phyloP scores from a whole-genome alignment of 2,329 filamentous ascomycete genomes.

The Verticillium dahliae region DNA sequence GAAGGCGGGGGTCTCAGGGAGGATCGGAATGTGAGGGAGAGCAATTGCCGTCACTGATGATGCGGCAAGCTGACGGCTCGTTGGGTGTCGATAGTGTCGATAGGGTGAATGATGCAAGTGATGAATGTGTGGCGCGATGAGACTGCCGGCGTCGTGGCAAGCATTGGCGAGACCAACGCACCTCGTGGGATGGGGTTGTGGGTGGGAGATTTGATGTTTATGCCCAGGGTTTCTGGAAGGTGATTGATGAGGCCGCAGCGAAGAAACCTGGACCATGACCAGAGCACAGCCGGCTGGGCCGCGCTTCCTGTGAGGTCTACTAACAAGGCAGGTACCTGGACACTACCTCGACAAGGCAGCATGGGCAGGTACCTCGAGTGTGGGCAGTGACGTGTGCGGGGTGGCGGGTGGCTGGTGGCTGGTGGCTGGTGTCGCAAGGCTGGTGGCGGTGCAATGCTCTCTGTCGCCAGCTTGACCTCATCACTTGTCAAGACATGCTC shows the following conservation, averaged over 20 bases:
- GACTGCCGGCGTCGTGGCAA: neutral
- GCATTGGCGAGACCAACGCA: constrained; percentile 1
- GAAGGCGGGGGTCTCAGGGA: neutral
- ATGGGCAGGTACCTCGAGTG: neutral
- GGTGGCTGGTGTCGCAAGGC: constrained; percentile 5
- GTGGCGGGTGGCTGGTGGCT: constrained; percentile 9
- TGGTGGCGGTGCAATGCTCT: constrained; percentile 12
- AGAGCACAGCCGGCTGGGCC: neutral
- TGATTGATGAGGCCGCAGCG: neutral
- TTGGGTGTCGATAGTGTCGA: neutral
- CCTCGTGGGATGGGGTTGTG: constrained; percentile 1
- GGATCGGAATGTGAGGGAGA: constrained; percentile 3
- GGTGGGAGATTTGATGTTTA: constrained; percentile 11
- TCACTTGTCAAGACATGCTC: constrained; percentile 3
- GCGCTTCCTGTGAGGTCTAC: neutral
- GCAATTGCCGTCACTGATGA: neutral
- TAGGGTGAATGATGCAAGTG: neutral
- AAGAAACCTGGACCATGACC: constrained; percentile 4
- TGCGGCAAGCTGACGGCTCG: neutral
- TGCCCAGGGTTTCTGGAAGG: neutral
- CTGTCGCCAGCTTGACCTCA: constrained; percentile 11
- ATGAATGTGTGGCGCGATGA: neutral
- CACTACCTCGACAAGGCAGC: neutral
- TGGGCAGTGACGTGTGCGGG: constrained; percentile 12
- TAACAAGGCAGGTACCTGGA: too few relatives aligned